Percentiles rank a stretch among this genome's conserved stretches.
phyloP scores from a whole-genome alignment of 2,329 filamentous ascomycete species.

The Didymella arachidicola region DNA sequence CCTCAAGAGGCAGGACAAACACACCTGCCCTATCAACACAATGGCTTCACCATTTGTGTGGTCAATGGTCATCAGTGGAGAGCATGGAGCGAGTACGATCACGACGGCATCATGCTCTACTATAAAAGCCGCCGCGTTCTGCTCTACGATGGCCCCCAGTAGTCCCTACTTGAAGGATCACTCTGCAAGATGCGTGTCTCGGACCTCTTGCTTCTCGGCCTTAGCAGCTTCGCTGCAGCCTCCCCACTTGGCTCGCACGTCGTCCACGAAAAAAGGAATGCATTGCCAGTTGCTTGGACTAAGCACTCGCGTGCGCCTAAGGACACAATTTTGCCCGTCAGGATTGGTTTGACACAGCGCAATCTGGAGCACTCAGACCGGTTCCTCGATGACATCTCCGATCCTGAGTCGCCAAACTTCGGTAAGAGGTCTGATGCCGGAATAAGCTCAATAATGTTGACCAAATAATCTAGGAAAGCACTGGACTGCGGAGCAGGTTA shows the following conservation, averaged over 20 bases:
- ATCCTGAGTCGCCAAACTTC: conserved; percentile 29
- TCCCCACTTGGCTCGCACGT: conserved; percentile 18
- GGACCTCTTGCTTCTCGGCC: conserved; percentile 16
- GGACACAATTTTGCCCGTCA: conserved; percentile 22
- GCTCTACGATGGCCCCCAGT: background rate
- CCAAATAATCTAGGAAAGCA: conserved; percentile 3
- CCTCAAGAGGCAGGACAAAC: conserved; percentile 15
- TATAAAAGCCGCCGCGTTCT: conserved; percentile 5
- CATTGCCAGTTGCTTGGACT: conserved; percentile 23
- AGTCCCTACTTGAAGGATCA: background rate
- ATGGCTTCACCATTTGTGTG: background rate
- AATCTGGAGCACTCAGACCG: conserved; percentile 28
- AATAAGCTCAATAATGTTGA: background rate
- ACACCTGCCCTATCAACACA: conserved; percentile 2
- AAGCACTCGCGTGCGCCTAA: conserved; percentile 24
- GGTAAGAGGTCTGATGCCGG: conserved; percentile 2
- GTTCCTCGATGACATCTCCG: conserved; percentile 26
- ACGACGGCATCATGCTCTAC: background rate
- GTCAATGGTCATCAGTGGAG: conserved; percentile 1
- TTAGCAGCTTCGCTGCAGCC: conserved; percentile 8
- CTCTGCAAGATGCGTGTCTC: conserved; percentile 20
- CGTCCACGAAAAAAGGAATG: conserved; percentile 26
- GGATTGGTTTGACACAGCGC: conserved; percentile 23
- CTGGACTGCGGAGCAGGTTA: conserved; percentile 22
- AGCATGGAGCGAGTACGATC: background rate